Base-by-base conservation (phyloP, 768 basidiomycete genomes). In the Xerocomus spinulosus region DNA sequence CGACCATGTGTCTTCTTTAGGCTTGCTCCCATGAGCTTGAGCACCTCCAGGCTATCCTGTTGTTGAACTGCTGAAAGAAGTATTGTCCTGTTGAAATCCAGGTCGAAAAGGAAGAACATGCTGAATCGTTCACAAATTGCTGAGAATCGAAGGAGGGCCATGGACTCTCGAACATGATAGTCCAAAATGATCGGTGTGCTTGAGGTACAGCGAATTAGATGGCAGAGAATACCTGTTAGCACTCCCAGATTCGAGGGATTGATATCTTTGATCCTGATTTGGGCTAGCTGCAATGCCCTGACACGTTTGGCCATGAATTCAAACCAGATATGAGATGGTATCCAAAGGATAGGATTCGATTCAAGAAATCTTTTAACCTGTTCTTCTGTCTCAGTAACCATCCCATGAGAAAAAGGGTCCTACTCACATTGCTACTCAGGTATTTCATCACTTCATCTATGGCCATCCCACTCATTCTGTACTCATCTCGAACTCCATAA, bases 181-280 rank as follows among this genome's bases (percentile, higher is more conserved):
- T 53, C 52, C 17, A 46, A 26, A 32, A 55, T 44, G 20, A 55
- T 51, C 0, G 47, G 47, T 1, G 53, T 57, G 2, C 43, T 42
- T 4, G 29, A 42, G 7, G 39, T 49, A 12, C 37, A 45, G 2
- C 14, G 32, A 24, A 57, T 32, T 2, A 57, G 26, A 15, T 55
- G 44, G 7, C 41, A 44, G 0, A 55, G 15, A 5, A 55, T 29
- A 1, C 53, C 50, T 8, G 53, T 56, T 0, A 54, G 23, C 1
- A 56, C 23, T 12, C 47, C 47, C 8, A 56, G 10, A 34, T 56
- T 55, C 0, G 44, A 30, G 15, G 55, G 49, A 1, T 42, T 17
- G 0, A 38, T 6, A 5, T 13, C 0, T 13, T 50, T 38, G 12
- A 50, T 18, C 1, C 0, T 4, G 1, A 53, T 55, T n/a, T 53